Evolutionary conservation across 2,329 filamentous ascomycete species (phyloP).

Genomic region (Arachnopeziza araneosa): DNA sequence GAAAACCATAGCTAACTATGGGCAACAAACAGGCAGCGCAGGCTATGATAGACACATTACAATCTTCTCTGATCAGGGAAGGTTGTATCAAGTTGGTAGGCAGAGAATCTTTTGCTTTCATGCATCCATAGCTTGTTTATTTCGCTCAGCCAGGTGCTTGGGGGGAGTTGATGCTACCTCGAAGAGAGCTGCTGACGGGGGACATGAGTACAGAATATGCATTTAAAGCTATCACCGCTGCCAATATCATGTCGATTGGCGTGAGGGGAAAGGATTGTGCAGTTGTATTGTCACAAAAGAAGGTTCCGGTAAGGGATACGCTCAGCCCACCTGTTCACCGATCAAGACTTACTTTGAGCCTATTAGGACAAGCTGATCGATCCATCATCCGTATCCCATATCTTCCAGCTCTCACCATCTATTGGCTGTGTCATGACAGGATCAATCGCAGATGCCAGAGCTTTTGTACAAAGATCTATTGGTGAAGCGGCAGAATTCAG

Average conservation of each 20-base stretch:
- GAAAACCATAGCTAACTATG: background rate
- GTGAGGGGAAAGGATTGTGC: constrained; percentile 95
- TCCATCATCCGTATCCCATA: constrained; percentile 90
- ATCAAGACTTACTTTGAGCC: constrained; percentile 15
- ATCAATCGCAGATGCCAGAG: constrained; percentile 93
- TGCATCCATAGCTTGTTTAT: background rate
- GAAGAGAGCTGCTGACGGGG: constrained; percentile 24
- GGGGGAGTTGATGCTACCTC: background rate
- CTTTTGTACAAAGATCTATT: constrained; percentile 86
- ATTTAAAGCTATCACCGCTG: constrained; percentile 99
- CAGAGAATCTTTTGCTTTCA: constrained; percentile 23
- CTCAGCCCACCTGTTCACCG: constrained; percentile 8
- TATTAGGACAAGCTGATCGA: constrained; percentile 96
- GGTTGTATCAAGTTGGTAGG: constrained; percentile 99
- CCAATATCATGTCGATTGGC: constrained; percentile 97
- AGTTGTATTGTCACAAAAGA: constrained; percentile 97
- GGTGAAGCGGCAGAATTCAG: constrained; percentile 95
- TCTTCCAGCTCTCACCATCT: constrained; percentile 93
- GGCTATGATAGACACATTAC: constrained; percentile 99
- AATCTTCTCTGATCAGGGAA: constrained; percentile 98
- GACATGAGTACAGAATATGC: constrained; percentile 75
- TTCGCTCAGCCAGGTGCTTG: background rate
- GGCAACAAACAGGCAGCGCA: constrained; percentile 57
- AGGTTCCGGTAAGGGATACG: constrained; percentile 75
- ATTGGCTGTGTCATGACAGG: constrained; percentile 98